phyloP scores from a whole-genome alignment of 2,329 filamentous ascomycete genomes.

The Monosporascus ibericus region DNA sequence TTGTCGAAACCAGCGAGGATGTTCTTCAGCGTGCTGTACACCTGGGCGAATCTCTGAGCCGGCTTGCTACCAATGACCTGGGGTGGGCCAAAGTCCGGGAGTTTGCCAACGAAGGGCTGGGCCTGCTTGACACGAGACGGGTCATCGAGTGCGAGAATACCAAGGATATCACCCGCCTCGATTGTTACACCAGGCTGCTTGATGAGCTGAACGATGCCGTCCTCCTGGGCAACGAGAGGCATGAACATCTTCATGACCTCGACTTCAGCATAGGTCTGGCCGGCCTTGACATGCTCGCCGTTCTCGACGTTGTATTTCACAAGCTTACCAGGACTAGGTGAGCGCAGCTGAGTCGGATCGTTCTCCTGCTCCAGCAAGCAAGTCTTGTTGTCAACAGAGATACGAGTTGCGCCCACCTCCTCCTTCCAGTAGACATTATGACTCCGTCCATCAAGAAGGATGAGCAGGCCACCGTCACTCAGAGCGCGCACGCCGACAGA shows the following conservation, averaged over 20 bases:
- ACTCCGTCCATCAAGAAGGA: slow-evolving; percentile 84
- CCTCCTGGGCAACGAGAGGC: slow-evolving; percentile 90
- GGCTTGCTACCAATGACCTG: slow-evolving; percentile 88
- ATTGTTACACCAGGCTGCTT: slow-evolving; percentile 98
- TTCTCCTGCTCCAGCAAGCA: slow-evolving; percentile 98
- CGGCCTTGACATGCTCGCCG: slow-evolving; percentile 85
- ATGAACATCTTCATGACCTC: slow-evolving; percentile 99
- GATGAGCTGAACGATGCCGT: slow-evolving; percentile 94
- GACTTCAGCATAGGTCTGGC: slow-evolving; percentile 91
- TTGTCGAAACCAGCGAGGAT: slow-evolving; percentile 95
- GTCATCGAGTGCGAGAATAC: slow-evolving; percentile 91
- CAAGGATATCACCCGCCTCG: slow-evolving; percentile 96
- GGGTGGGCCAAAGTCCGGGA: slow-evolving; percentile 80
- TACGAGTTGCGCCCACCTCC: slow-evolving; percentile 88
- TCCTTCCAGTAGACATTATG: slow-evolving; percentile 99
- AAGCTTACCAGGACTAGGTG: slow-evolving; percentile 92
- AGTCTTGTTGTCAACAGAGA: slow-evolving; percentile 97
- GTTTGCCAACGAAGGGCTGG: slow-evolving; percentile 84
- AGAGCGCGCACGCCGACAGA: slow-evolving; percentile 87
- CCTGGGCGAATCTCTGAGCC: slow-evolving; percentile 74
- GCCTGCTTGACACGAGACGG: slow-evolving; percentile 95
- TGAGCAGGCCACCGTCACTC: slow-evolving; percentile 86
- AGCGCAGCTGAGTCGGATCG: slow-evolving; percentile 92
- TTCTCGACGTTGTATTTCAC: slow-evolving; percentile 98
- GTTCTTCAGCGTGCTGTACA: slow-evolving; percentile 73